Evolutionary conservation across 116 monocot genomes (phyloP), one percentile per base, ranked within the genome.

Genomic region (Dioscorea cayenensis): DNA sequence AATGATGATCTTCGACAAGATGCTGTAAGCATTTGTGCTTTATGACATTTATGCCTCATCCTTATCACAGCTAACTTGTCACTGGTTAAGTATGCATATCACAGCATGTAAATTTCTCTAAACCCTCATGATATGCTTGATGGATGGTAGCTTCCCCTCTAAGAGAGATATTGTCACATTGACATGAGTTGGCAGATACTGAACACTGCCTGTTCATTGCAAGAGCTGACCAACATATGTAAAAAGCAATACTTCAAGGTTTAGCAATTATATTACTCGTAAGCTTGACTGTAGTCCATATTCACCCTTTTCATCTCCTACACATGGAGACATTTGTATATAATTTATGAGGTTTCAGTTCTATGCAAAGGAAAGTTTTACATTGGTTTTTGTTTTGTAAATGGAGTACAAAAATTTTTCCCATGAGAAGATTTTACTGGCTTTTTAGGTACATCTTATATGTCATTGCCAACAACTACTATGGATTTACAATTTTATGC

Each of bases 1-100:
- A 96, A 96, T 80, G 96, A 96, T 77, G 96, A 96, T 75, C 77
- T 96, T 10, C 85, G 96, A 35, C 92, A 96, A 86, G 96, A 96
- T 96, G 96, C 96, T 79, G 96, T 96, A 86, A 70, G 78, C 67
- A 67, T 50, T 75, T 12, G 63, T 25, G 19, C 55, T 55, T 55
- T 55, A 55, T 16, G n/a, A 55, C 5, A 4, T 18, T 0, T 19
- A n/a, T 55, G 17, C 17, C 55, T 55, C 14, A 16, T 55, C 14
- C 55, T 55, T n/a, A 14, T 55, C 43, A 43, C 43, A 9, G 43
- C 43, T 43, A 43, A 43, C 43, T 1, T 43, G 7, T 43, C 43
- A 43, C 0, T 43, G 12, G 43, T 9, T 12, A 43, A 43, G 12
- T 43, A 43, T 43, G 43, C 43, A 43, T 43, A 10, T 43, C 8